phyloP scores from a whole-genome alignment of 129 eudicot species.

The Centella asiatica region DNA sequence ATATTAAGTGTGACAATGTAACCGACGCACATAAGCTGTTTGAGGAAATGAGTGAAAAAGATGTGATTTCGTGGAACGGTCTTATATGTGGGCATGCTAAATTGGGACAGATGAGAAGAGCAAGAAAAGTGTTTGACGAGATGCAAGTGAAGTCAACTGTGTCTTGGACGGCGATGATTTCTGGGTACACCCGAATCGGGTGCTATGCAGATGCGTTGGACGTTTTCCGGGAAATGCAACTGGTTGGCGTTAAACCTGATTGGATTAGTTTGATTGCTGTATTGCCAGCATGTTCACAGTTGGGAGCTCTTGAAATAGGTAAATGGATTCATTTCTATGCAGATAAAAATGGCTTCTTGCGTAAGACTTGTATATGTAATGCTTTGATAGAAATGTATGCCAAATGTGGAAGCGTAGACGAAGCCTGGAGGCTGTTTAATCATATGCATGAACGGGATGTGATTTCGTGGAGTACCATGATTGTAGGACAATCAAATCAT shows the following conservation, averaged over 20 bases:
- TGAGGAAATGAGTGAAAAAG: slow-evolving; percentile 52
- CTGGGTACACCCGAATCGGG: slow-evolving; percentile 46
- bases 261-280: slow-evolving; percentile 59
- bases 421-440: slow-evolving; percentile 38
- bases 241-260: slow-evolving; percentile 46
- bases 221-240: slow-evolving; percentile 46
- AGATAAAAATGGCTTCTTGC: slow-evolving; percentile 39
- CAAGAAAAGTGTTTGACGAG: slow-evolving; percentile 39
- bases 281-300: slow-evolving; percentile 52
- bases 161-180: slow-evolving; percentile 57
- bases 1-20: slow-evolving; percentile 40
- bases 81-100: slow-evolving; percentile 45
- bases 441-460: slow-evolving; percentile 36
- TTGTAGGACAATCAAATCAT: slow-evolving; percentile 42
- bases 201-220: slow-evolving; percentile 35
- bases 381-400: slow-evolving; percentile 67
- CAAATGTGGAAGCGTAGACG: slow-evolving; percentile 43
- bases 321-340: slow-evolving; percentile 62
- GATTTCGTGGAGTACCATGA: slow-evolving; percentile 59
- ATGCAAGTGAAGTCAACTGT: slow-evolving; percentile 48
- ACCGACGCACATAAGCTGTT: slow-evolving; percentile 40
- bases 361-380: slow-evolving; percentile 37
- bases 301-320: slow-evolving; percentile 60
- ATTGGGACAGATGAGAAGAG: slow-evolving; percentile 40
- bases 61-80: slow-evolving; percentile 57